phyloP scores from a whole-genome alignment of 2,329 filamentous ascomycete genomes.

The Aspergillus thermomutatus region DNA sequence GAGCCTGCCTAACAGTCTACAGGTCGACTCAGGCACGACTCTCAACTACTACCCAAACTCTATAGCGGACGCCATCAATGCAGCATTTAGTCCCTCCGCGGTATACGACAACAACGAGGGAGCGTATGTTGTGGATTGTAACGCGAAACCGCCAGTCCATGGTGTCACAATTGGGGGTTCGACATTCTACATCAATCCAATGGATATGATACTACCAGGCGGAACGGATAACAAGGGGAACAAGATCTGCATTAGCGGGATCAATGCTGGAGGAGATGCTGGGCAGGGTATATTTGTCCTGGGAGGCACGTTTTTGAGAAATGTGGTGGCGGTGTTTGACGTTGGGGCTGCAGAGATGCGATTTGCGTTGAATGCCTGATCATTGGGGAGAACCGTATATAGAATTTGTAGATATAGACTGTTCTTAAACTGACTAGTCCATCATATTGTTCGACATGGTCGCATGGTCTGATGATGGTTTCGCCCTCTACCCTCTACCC shows the following conservation, averaged over 20 bases:
- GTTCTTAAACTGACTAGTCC: background rate
- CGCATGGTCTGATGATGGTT: background rate
- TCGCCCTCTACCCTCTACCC: no score
- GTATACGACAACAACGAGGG: slow-evolving; percentile 27
- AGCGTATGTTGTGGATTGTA: slow-evolving; percentile 42
- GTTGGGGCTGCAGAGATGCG: slow-evolving; percentile 44
- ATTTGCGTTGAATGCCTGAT: slow-evolving; percentile 15
- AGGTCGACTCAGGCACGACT: slow-evolving; percentile 27
- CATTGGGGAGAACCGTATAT: background rate
- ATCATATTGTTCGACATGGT: background rate
- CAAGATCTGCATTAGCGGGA: slow-evolving; percentile 13
- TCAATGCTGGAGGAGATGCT: slow-evolving; percentile 12
- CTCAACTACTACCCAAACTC: slow-evolving; percentile 36
- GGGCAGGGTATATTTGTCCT: slow-evolving; percentile 17
- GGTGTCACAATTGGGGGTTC: slow-evolving; percentile 39
- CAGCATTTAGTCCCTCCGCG: slow-evolving; percentile 41
- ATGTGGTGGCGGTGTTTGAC: slow-evolving; percentile 50
- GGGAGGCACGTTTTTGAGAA: slow-evolving; percentile 48
- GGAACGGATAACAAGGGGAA: slow-evolving; percentile 14
- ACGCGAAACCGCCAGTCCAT: slow-evolving; percentile 39
- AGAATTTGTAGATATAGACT: background rate
- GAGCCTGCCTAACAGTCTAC: background rate
- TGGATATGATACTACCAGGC: slow-evolving; percentile 27
- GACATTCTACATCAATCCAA: slow-evolving; percentile 26
- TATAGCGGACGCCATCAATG: slow-evolving; percentile 36